Conservation (phyloP, 805 yeast genomes). For the Candida piceae region DNA sequence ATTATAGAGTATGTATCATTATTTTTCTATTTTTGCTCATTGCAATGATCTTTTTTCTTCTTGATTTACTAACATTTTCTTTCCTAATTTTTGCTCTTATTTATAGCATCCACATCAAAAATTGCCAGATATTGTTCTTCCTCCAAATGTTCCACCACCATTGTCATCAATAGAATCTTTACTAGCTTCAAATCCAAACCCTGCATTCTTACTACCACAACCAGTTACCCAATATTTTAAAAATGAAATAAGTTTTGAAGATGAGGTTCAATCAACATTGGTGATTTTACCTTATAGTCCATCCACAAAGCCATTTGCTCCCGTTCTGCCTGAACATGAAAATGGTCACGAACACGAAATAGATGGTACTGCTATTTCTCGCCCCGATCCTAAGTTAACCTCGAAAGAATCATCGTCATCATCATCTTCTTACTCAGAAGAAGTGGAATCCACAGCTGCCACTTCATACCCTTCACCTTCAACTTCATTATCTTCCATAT, state of each 20-base stretch:
- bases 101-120: conserved; percentile 1
- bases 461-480: background rate
- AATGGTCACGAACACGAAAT: no score
- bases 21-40: no score
- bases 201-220: conserved; percentile 13
- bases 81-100: no score
- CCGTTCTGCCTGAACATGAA: background rate
- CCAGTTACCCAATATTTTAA: conserved; percentile 9
- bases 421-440: background rate
- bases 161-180: conserved; percentile 7
- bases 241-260: conserved; percentile 3
- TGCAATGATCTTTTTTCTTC: no score
- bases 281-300: conserved; percentile 1
- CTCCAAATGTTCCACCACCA: conserved; percentile 14
- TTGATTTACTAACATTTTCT: background rate
- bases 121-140: conserved; percentile 7
- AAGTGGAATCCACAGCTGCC: background rate
- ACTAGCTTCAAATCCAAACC: conserved; percentile 5
- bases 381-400: background rate
- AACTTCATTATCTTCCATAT: background rate
- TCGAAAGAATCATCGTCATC: no score
- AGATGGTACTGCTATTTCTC: background rate
- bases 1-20: conserved; percentile 1
- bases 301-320: background rate
- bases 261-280: conserved; percentile 4